A percentile compares a stretch with the other conserved stretches of the same genome.
Evolutionary conservation across 306 rosid genomes (phyloP).

Genomic region (Alnus glutinosa): DNA sequence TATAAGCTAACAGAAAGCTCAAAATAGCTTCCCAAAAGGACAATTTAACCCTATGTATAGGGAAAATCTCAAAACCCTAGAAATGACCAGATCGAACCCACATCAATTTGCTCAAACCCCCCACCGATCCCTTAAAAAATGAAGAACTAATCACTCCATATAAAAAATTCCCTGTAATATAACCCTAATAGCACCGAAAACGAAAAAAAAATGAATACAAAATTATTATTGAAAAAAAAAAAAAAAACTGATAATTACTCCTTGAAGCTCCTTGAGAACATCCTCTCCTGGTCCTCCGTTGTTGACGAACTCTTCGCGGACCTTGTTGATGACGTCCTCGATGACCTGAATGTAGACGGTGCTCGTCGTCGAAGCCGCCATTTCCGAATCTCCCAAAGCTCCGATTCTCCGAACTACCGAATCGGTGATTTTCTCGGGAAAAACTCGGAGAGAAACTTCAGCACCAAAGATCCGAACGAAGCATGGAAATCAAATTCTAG

Average conservation of each 20-base stretch:
- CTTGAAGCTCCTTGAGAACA: conserved; percentile 97
- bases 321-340: conserved; percentile 91
- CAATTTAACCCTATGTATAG: background rate
- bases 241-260: conserved; percentile 50
- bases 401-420: conserved; percentile 22
- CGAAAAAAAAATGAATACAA: background rate
- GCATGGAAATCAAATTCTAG: conserved; percentile 26
- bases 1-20: background rate
- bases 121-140: conserved; percentile 1
- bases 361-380: conserved; percentile 80
- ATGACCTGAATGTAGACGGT: conserved; percentile 83
- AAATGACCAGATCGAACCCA: conserved; percentile 59
- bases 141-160: background rate
- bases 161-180: background rate
- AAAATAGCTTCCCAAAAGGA: conserved; percentile 13
- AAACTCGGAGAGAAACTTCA: conserved; percentile 8
- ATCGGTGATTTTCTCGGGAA: conserved; percentile 1
- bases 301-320: conserved; percentile 85
- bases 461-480: conserved; percentile 23
- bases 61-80: conserved; percentile 32
- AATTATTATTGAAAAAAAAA: background rate
- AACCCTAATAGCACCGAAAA: background rate
- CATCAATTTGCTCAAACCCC: conserved; percentile 27
- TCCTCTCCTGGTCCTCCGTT: conserved; percentile 88
- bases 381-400: conserved; percentile 31